Percentiles rank a stretch among this genome's conserved stretches.
Evolutionary conservation across 495 filamentous ascomycete genomes (phyloP).

Genomic region (Annulohypoxylon stygium): DNA sequence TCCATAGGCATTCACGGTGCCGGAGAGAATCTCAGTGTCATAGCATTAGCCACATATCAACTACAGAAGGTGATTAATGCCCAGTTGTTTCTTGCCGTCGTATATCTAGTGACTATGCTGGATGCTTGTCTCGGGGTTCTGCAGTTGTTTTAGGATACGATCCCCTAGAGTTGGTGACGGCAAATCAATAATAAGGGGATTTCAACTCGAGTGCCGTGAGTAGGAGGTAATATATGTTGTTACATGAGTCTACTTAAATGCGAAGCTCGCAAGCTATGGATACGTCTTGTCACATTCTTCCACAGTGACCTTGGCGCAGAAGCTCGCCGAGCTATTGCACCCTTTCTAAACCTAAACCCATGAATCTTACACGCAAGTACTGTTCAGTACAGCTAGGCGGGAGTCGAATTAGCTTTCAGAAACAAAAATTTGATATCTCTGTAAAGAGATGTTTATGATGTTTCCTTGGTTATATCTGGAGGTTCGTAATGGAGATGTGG

Average conservation of each 20-base stretch:
- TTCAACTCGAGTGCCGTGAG: slow-evolving; percentile 14
- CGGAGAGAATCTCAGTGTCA: slow-evolving; percentile 65
- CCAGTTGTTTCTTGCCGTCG: slow-evolving; percentile 48
- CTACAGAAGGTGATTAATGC: slow-evolving; percentile 49
- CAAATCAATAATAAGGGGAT: slow-evolving; percentile 21
- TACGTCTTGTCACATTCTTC: slow-evolving; percentile 38
- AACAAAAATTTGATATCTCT: not conserved
- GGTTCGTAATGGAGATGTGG: slow-evolving; percentile 31
- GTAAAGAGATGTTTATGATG: not conserved
- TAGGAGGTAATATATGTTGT: not conserved
- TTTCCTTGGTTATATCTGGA: slow-evolving; percentile 24
- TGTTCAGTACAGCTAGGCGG: slow-evolving; percentile 23
- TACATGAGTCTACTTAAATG: not conserved
- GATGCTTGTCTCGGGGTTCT: slow-evolving; percentile 45
- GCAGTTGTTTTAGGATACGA: slow-evolving; percentile 41
- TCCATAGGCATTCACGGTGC: slow-evolving; percentile 63
- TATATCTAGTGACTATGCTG: slow-evolving; percentile 43
- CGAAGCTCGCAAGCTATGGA: slow-evolving; percentile 25
- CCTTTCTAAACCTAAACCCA: slow-evolving; percentile 44
- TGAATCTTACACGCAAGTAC: slow-evolving; percentile 13
- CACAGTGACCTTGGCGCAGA: slow-evolving; percentile 44
- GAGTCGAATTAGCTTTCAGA: not conserved
- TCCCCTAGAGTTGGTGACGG: slow-evolving; percentile 45
- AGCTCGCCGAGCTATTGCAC: slow-evolving; percentile 37
- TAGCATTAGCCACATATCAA: slow-evolving; percentile 56